These are phyloP conservation scores for Bassia scoparia DNA, from an alignment of 148 eudicot genomes.

Conservation along the genomic window DNA sequence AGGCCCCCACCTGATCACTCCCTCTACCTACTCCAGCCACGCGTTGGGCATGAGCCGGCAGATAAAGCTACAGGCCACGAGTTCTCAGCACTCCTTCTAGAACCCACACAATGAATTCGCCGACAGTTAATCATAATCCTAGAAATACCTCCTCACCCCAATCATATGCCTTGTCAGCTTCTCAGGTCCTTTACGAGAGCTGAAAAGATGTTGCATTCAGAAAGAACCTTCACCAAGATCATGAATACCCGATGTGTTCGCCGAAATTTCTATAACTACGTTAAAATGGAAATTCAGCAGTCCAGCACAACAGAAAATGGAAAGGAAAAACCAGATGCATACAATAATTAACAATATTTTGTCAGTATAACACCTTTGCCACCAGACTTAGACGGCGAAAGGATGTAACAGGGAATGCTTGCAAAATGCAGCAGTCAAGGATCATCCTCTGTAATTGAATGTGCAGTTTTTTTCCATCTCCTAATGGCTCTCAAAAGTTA, in stretches of 20 bases:
- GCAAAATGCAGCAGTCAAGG: constrained; percentile 70
- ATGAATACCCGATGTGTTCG: constrained; percentile 53
- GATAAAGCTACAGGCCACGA: constrained; percentile 74
- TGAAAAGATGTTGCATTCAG: constrained; percentile 77
- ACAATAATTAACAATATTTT: neutral
- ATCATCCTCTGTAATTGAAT: constrained; percentile 52
- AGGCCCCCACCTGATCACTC: constrained; percentile 78
- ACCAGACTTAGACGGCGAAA: constrained; percentile 81
- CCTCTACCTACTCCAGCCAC: constrained; percentile 87
- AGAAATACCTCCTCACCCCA: constrained; percentile 69
- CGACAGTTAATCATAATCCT: constrained; percentile 83
- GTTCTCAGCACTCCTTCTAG: constrained; percentile 74
- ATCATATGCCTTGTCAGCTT: constrained; percentile 39
- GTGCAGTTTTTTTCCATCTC: constrained; percentile 65
- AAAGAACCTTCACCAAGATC: constrained; percentile 74
- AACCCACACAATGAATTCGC: constrained; percentile 83
- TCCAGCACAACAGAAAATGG: neutral
- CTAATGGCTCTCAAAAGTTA: constrained; percentile 76
- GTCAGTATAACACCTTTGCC: constrained; percentile 61
- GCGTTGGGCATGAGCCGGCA: constrained; percentile 63
- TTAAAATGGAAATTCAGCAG: constrained; percentile 10
- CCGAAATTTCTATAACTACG: constrained; percentile 79
- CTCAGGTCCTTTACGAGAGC: constrained; percentile 76
- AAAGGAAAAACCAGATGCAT: neutral
- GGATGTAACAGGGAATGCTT: constrained; percentile 66